phyloP scores from a whole-genome alignment of 768 basidiomycete species.

The Boletus vinaceobasis region DNA sequence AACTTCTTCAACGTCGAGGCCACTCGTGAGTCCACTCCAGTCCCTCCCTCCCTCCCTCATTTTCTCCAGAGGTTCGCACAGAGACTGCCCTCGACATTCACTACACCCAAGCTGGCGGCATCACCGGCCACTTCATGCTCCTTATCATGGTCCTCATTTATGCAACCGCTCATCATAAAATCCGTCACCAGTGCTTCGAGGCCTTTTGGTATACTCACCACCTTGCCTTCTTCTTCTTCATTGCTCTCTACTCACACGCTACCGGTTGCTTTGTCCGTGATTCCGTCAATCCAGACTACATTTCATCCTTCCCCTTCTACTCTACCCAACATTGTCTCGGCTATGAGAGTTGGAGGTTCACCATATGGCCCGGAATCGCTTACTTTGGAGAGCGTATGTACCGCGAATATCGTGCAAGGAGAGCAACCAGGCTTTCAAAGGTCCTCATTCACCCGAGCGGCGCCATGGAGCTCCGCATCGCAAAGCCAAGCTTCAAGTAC shows the following conservation, averaged over 20 bases:
- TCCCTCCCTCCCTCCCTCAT: not conserved
- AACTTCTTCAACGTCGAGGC: conserved; percentile 92
- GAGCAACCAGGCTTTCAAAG: conserved; percentile 75
- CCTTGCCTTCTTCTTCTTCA: conserved; percentile 91
- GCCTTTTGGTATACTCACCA: conserved; percentile 98
- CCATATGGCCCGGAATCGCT: conserved; percentile 86
- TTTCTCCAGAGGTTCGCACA: conserved; percentile 66
- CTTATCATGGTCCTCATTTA: conserved; percentile 93
- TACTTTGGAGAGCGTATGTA: conserved; percentile 87
- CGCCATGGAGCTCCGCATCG: conserved; percentile 90
- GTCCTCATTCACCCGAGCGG: conserved; percentile 89
- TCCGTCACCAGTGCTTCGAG: conserved; percentile 88
- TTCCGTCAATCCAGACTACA: conserved; percentile 68
- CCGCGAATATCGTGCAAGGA: conserved; percentile 78
- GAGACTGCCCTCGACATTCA: conserved; percentile 80
- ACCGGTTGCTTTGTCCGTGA: conserved; percentile 96
- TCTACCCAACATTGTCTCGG: conserved; percentile 84
- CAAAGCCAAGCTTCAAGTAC: conserved; percentile 91
- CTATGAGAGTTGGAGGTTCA: conserved; percentile 88
- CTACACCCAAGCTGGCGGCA: conserved; percentile 85
- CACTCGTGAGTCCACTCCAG: conserved; percentile 53
- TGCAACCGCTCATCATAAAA: conserved; percentile 83
- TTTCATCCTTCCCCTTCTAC: conserved; percentile 79
- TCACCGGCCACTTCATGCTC: conserved; percentile 95
- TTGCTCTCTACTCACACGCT: conserved; percentile 85